Base-by-base conservation (phyloP, 2,329 filamentous ascomycete species). In the Diaporthe eres region DNA sequence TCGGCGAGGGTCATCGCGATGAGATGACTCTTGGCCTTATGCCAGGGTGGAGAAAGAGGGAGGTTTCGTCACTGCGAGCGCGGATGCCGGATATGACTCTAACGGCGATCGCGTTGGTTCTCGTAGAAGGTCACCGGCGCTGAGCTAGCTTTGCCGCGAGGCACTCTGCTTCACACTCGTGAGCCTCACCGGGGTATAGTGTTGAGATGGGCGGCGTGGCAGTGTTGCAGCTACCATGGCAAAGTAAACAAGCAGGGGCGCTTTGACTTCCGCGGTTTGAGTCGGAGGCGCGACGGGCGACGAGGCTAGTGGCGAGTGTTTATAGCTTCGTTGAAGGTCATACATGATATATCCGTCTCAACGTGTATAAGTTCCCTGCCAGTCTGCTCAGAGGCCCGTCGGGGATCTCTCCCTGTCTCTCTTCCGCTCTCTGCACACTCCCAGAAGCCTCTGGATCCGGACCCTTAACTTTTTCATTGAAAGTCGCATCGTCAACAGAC, bases 171-270 rank as follows among this genome's bases (percentile, higher is more conserved):
- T 15, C 22, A 8, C 7, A 22, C 0, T 39, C 31, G 60, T 47
- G 60, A 68, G 22, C 2, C 13, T 42, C 22, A 22, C 9, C 5
- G n/a, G 31, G 31, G 10, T 22, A 17, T 22, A 65, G n/a, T 7
- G 37, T 17, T 10, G n/a, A n/a, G 44, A 12, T 51, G 47, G 8
- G 6, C 9, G 17, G 31, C 8, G 15, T 55, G 53, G 53, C 15
- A 31, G 19, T 53, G 47, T 25, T 22, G 17, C 25, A 28, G n/a
- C 15, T 19, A 51, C 25, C 49, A n/a, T 8, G 47, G 65, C 47
- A 19, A 55, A 55, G 65, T 55, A 70, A 70, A 70, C 65, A 70
- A 70, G 12, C 22, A 39, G 19, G 8, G 7, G 47, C 49, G 49
- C 65, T 55, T 70, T 70, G 65, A 42, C 65, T 13, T 15, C 17